phyloP scores from a whole-genome alignment of 1,139 yeast species.

The Nadsonia commutata region DNA sequence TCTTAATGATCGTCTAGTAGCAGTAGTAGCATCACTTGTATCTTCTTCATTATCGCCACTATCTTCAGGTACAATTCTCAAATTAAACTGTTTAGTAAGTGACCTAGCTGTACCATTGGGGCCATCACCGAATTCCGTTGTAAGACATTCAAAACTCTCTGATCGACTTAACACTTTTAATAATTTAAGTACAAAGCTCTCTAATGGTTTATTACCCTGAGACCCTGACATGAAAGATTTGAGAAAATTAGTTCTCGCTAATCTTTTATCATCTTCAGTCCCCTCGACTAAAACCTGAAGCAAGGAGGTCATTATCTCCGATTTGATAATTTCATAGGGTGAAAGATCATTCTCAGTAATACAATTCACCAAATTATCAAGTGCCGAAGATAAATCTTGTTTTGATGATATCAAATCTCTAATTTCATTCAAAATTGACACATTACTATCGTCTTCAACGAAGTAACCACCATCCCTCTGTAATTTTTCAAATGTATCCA shows the following conservation, averaged over 20 bases:
- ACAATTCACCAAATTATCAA: background rate
- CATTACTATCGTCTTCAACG: background rate
- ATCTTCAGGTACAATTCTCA: conserved; percentile 3
- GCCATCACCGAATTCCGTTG: background rate
- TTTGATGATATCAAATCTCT: background rate
- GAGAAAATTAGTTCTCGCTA: background rate
- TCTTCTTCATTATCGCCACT: conserved; percentile 19
- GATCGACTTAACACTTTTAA: background rate
- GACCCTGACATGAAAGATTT: background rate
- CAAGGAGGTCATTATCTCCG: background rate
- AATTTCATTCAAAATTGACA: background rate
- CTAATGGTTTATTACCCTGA: background rate
- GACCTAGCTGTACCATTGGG: background rate
- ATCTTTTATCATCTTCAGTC: background rate
- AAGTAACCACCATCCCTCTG: background rate
- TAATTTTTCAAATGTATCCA: background rate
- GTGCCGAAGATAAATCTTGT: background rate
- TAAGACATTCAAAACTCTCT: background rate
- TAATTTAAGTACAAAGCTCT: background rate
- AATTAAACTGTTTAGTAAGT: conserved; percentile 11
- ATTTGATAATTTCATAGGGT: background rate
- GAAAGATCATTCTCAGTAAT: background rate
- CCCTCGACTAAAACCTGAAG: background rate
- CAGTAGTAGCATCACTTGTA: conserved; percentile 3
- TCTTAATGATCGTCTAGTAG: background rate